Percentiles rank a stretch among this genome's conserved stretches.
These are phyloP conservation scores for Suillus sp. DNA, from an alignment of 768 basidiomycete genomes.

Conservation along the genomic window DNA sequence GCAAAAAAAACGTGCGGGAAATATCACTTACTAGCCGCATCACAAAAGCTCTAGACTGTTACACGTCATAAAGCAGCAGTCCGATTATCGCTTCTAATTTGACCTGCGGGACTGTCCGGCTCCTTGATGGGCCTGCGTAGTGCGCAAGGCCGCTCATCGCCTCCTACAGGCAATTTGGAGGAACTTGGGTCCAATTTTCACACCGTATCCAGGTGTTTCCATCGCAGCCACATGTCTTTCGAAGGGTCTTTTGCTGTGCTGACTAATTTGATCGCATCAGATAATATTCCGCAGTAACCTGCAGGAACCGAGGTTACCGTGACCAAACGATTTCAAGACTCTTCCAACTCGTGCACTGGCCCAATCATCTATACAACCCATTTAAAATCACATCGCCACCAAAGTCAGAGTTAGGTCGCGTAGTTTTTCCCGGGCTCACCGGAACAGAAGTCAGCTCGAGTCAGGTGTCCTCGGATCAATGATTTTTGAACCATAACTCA, in stretches of 20 bases:
- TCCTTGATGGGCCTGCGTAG: conserved; percentile 8
- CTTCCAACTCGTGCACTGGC: conserved; percentile 16
- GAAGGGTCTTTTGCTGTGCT: conserved; percentile 29
- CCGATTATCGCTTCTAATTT: conserved; percentile 11
- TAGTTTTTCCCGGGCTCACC: conserved; percentile 29
- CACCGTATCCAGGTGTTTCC: conserved; percentile 27
- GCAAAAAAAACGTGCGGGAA: conserved; percentile 13
- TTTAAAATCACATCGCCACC: conserved; percentile 1
- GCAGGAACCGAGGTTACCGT: conserved; percentile 4
- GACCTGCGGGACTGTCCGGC: conserved; percentile 5
- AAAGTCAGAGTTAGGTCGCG: not conserved
- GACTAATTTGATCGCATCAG: conserved; percentile 29
- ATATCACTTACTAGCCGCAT: conserved; percentile 10
- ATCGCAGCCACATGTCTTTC: conserved; percentile 10
- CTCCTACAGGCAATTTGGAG: conserved; percentile 6
- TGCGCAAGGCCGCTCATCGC: conserved; percentile 10
- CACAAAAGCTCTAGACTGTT: conserved; percentile 8
- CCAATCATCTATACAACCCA: conserved; percentile 4
- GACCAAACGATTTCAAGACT: conserved; percentile 22
- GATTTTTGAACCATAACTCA: conserved; percentile 8
- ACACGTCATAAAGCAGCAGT: conserved; percentile 11
- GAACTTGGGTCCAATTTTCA: conserved; percentile 19
- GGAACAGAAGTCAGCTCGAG: conserved; percentile 24
- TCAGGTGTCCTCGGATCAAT: conserved; percentile 34
- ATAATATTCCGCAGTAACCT: conserved; percentile 19